Base-by-base conservation (phyloP, 2,329 filamentous ascomycete species). In the Fusarium irregulare region DNA sequence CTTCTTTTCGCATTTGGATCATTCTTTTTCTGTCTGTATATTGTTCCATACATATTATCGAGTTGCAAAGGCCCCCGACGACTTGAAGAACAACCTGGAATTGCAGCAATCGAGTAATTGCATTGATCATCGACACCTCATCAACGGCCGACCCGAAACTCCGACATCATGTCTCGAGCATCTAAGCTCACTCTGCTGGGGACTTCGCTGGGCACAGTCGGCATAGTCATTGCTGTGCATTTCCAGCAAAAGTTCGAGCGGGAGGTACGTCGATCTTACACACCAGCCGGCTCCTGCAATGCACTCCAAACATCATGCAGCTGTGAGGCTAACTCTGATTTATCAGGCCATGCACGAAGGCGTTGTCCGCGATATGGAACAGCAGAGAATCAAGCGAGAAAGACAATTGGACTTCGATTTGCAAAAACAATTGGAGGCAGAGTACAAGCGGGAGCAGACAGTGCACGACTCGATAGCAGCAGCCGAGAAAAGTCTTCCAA, bases 351-450 rank as follows among this genome's bases (percentile, higher is more conserved):
- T 99, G 96, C 96, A 99, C 77, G 89, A 92, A 72, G 96, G 96
- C 46, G 96, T 99, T 44, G 84, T 98, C 70, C 92, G 95, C 70
- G 96, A 99, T 77, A 92, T 98, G 86, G 95, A 98, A 78, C 93
- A 97, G 77, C 94, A 97, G 79, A 90, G 92, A 47, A 79, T 98
- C 71, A 98, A 98, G 83, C 88, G 89, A 72, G 96, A 99, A 80
- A 91, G 96, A 63, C 93, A 97, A 79, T 88, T 94, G 54, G 96
- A 99, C 78, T 99, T 99, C 76, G 94, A 98, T 71, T 89, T 97
- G 88, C 96, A 99, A 78, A 88, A 86, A 68, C 88, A 87, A 9
- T 84, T 99, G 49, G 94, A 98, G 82, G 88, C 91, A 75, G 93
- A 99, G 79, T 98, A 98, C 80, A 90, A 91, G 78, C 95, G 95